Percentiles rank a stretch among this genome's conserved stretches.
These are phyloP conservation scores for Aureobasidium leucospermi DNA, from an alignment of 2,329 filamentous ascomycete species.

Conservation along the genomic window DNA sequence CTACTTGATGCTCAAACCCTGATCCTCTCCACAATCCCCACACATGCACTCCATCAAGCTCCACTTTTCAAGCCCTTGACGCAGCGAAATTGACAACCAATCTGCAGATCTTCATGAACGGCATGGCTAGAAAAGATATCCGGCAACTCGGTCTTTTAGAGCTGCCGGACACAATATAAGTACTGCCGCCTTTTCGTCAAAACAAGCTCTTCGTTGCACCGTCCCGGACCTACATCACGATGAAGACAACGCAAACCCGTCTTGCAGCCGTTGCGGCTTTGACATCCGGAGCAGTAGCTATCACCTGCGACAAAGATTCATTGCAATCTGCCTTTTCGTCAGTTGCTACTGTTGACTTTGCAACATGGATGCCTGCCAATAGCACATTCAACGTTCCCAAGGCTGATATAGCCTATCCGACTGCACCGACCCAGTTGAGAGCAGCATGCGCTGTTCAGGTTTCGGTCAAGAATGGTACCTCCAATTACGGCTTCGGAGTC, in stretches of 20 bases:
- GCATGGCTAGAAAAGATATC: background rate
- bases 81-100: background rate
- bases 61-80: background rate
- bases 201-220: background rate
- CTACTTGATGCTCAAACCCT: background rate
- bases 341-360: conserved; percentile 31
- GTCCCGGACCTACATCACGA: background rate
- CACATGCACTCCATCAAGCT: background rate
- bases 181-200: background rate
- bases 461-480: conserved; percentile 24
- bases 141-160: background rate
- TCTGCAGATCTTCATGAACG: background rate
- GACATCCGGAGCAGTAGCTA: background rate
- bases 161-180: background rate
- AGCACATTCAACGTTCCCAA: conserved; percentile 33
- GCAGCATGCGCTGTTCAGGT: conserved; percentile 27
- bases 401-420: conserved; percentile 34
- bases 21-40: background rate
- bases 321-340: conserved; percentile 29
- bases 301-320: conserved; percentile 27
- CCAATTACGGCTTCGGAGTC: conserved; percentile 26
- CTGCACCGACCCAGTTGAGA: conserved; percentile 28
- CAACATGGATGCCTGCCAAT: conserved; percentile 26
- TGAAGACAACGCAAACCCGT: background rate
- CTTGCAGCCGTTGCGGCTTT: background rate